Evolutionary conservation across 495 filamentous ascomycete genomes (phyloP), one percentile per base, ranked within the genome.

Genomic region (Aspergillus kassunensis): DNA sequence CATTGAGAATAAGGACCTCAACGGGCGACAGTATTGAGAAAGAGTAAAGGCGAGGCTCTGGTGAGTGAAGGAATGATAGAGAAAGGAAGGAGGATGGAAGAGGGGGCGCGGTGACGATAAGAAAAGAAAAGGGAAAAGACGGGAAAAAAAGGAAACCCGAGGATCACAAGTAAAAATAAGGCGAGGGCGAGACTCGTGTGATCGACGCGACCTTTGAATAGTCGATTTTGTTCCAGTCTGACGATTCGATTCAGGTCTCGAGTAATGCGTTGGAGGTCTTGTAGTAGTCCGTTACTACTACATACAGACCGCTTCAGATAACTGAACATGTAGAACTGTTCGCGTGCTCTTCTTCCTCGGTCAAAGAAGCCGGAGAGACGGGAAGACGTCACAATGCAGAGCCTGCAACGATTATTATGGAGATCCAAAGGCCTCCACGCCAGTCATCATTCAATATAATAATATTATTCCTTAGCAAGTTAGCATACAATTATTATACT

Each of bases 1-100:
- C 68, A 69, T 72, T 56, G 63, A 66, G 61, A 62, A 55, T 40
- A 40, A 53, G 34, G 48, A 43, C 40, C 23, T 51, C 42, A 43
- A 27, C 25, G 16, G 33, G 36, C 39, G 35, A 31, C 20, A 44
- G 44, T 30, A 44, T 44, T 21, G 24, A 30, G 24, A 13, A 23
- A 48, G 27, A 53, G 15, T 25, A 15, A 16, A 36, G 30, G 23
- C 12, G 48, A 55, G 50, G 53, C 49, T 29, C 44, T 31, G 49
- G 45, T 43, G 44, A 55, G 44, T 54, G 35, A 44, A 34, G 33
- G 23, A 49, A 30, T 16, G 21, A 41, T 37, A 25, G 48, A 41
- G 12, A 18, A 43, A 36, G 30, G 42, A 48, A 46, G 35, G 54
- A 54, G 42, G 56, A 37, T 40, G 34, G 30, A 30, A 11, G 37